Evolutionary conservation across 306 rosid species (phyloP).

Genomic region (Vicia faba): DNA sequence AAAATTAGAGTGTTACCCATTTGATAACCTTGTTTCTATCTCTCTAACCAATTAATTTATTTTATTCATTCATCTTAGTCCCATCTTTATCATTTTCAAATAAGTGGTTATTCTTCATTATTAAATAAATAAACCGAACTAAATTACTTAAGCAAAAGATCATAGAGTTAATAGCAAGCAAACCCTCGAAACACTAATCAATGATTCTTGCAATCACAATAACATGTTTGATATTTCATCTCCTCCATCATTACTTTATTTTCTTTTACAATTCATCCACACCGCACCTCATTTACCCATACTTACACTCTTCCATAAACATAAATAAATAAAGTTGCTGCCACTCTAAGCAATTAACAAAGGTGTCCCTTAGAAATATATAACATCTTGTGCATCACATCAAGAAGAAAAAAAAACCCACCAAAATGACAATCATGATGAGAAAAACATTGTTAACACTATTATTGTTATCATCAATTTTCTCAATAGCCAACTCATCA

Average conservation of each 20-base stretch:
- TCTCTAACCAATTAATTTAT: too few species aligned
- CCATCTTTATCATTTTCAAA: not conserved
- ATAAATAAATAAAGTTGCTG: not conserved
- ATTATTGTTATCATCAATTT: conserved; percentile 37
- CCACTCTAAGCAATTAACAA: conserved; percentile 31
- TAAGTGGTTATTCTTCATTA: not conserved
- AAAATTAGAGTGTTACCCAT: too few species aligned
- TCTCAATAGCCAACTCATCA: conserved; percentile 48
- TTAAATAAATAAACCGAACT: not conserved
- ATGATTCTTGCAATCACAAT: conserved; percentile 40
- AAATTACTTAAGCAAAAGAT: conserved; percentile 19
- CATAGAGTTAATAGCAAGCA: conserved; percentile 26
- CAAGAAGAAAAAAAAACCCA: conserved; percentile 18
- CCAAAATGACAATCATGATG: conserved; percentile 43
- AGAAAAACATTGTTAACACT: conserved; percentile 36
- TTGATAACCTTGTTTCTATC: too few species aligned
- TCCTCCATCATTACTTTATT: conserved; percentile 2
- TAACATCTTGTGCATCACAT: conserved; percentile 32
- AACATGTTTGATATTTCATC: conserved; percentile 7
- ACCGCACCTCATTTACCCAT: conserved; percentile 33
- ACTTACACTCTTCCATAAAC: conserved; percentile 34
- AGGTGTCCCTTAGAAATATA: conserved; percentile 16
- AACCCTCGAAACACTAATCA: conserved; percentile 36
- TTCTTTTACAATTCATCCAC: not conserved
- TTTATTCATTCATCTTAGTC: too few species aligned